Evolutionary conservation across 208 protist species (phyloP).

Genomic region (Leishmania turanica): DNA sequence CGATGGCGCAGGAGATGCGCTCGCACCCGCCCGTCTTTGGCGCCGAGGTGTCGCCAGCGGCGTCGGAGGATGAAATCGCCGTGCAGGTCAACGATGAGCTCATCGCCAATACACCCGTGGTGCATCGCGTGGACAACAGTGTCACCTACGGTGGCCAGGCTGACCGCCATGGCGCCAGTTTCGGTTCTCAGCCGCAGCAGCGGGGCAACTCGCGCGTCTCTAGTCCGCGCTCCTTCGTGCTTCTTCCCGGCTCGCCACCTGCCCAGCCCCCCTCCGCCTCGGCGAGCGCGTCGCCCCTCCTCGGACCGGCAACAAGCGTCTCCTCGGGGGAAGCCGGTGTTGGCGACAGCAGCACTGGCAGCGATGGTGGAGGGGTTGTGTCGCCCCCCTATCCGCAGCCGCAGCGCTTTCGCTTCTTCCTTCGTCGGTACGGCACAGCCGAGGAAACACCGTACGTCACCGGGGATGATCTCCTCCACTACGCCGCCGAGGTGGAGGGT

Average conservation of each 20-base stretch:
- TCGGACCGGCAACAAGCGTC: slow-evolving; percentile 6
- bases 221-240: not conserved
- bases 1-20: not conserved
- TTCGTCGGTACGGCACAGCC: slow-evolving; percentile 31
- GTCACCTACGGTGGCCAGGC: slow-evolving; percentile 1
- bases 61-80: not conserved
- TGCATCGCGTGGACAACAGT: slow-evolving; percentile 23
- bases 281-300: slow-evolving; percentile 20
- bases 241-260: not conserved
- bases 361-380: not conserved
- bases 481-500: slow-evolving; percentile 62
- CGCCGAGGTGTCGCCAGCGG: not conserved
- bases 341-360: not conserved
- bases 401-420: slow-evolving; percentile 51
- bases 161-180: not conserved
- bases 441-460: slow-evolving; percentile 39
- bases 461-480: slow-evolving; percentile 50
- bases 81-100: not conserved
- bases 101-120: not conserved
- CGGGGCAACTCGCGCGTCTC: not conserved
- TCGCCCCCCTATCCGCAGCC: not conserved
- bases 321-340: not conserved
- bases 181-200: not conserved
- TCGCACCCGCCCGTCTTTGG: not conserved
- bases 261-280: not conserved